Conservation (phyloP, 306 rosid genomes). For the Begonia peltatifolia region DNA sequence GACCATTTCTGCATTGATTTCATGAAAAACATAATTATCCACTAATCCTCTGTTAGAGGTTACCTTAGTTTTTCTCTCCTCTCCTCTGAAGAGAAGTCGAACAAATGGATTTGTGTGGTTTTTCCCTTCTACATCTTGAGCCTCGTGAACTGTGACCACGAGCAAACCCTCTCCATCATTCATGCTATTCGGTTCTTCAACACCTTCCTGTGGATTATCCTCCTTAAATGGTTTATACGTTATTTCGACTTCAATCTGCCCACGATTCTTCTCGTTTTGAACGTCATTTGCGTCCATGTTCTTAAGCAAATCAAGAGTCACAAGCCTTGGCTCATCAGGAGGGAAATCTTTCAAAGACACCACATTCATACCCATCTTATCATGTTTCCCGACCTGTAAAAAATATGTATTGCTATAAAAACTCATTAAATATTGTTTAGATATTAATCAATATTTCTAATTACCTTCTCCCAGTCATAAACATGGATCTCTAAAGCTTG, state of each 20-base stretch:
- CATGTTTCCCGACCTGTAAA: constrained; percentile 74
- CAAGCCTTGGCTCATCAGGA: constrained; percentile 45
- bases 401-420: background rate
- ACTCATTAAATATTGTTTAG: background rate
- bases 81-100: constrained; percentile 49
- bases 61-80: constrained; percentile 69
- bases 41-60: background rate
- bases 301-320: constrained; percentile 63
- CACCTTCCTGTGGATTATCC: constrained; percentile 25
- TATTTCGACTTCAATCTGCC: constrained; percentile 56
- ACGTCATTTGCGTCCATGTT: constrained; percentile 24
- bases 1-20: no score
- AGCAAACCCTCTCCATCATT: constrained; percentile 67
- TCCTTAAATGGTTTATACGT: constrained; percentile 74
- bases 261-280: constrained; percentile 49
- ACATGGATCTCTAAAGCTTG: constrained; percentile 78
- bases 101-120: constrained; percentile 79
- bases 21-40: no score
- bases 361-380: constrained; percentile 64
- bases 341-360: constrained; percentile 58
- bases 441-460: constrained; percentile 3
- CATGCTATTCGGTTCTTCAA: constrained; percentile 18
- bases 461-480: constrained; percentile 92
- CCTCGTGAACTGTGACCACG: constrained; percentile 52
- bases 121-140: constrained; percentile 73